phyloP scores from a whole-genome alignment of 495 filamentous ascomycete species.

The Clavariopsis aquatica region DNA sequence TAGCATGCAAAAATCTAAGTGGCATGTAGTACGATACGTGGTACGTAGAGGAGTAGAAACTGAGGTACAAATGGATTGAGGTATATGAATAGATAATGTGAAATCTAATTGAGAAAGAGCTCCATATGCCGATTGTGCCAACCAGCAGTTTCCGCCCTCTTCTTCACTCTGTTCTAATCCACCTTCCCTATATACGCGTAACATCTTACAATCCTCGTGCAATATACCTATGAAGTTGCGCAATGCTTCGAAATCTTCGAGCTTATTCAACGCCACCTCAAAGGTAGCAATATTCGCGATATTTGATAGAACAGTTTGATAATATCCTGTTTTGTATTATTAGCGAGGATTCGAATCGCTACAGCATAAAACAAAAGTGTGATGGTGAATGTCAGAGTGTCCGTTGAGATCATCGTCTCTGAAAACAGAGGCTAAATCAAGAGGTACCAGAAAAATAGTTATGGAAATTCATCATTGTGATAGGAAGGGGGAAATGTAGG shows the following conservation, averaged over 20 bases:
- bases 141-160: neutral
- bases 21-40: neutral
- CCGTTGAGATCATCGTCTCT: conserved; percentile 46
- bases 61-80: neutral
- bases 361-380: neutral
- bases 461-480: conserved; percentile 41
- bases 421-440: conserved; percentile 42
- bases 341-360: neutral
- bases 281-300: no score
- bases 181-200: no score
- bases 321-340: neutral
- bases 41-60: neutral
- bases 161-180: neutral
- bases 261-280: no score
- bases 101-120: neutral
- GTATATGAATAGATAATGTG: neutral
- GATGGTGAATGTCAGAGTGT: conserved; percentile 41
- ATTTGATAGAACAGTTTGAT: no score
- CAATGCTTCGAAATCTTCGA: no score
- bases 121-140: neutral
- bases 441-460: conserved; percentile 50
- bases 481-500: neutral
- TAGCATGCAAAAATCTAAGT: neutral
- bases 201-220: no score
- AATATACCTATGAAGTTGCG: no score